These are phyloP conservation scores for Crataegus laevigata DNA, from an alignment of 306 rosid species.

Conservation along the genomic window DNA sequence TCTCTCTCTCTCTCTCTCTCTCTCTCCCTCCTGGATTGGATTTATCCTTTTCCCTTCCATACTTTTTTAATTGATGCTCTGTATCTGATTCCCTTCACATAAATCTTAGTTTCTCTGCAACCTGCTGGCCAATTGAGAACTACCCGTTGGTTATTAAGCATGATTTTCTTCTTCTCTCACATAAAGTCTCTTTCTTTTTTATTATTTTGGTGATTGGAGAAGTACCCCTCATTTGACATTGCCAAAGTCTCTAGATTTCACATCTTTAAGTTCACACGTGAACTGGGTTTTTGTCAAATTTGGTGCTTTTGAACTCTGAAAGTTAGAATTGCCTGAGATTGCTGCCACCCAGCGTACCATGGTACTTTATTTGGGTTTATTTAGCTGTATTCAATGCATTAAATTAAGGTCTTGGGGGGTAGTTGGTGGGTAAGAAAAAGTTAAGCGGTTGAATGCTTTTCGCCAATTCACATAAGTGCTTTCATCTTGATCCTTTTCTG, in stretches of 20 bases:
- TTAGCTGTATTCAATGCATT: not conserved
- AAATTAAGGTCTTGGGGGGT: not conserved
- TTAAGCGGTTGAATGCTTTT: not conserved
- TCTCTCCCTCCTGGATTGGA: not conserved
- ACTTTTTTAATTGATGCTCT: not conserved
- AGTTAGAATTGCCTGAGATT: not conserved
- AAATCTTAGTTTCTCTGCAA: not conserved
- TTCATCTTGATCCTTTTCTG: not conserved
- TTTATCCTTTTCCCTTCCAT: not conserved
- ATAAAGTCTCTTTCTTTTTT: not conserved
- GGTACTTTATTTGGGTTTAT: not conserved
- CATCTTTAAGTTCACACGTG: not conserved
- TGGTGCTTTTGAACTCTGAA: not conserved
- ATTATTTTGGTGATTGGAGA: not conserved
- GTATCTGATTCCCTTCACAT: not conserved
- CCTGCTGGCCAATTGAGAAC: slow-evolving; percentile 9
- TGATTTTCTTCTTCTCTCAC: not conserved
- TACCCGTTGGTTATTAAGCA: not conserved
- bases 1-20: not conserved
- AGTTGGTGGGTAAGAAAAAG: slow-evolving; percentile 1
- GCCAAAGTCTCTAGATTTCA: not conserved
- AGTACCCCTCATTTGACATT: not conserved
- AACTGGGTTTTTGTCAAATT: not conserved
- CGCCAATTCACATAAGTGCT: not conserved
- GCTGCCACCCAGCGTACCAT: not conserved